Conservation (phyloP, 2,329 filamentous ascomycete genomes). For the Cladophialophora chaetospira region DNA sequence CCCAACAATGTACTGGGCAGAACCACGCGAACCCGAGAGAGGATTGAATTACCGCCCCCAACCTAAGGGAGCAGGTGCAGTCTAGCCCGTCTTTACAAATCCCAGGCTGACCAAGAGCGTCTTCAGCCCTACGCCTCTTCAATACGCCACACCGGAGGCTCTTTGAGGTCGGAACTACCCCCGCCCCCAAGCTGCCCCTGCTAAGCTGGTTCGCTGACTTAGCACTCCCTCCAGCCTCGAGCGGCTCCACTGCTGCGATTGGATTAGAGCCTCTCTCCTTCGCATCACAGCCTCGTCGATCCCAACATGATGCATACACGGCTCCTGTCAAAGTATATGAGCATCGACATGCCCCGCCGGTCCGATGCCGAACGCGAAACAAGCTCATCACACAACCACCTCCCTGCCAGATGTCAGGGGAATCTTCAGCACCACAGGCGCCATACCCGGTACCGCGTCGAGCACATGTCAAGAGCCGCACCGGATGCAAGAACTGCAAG, state of each 20-base stretch:
- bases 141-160: neutral
- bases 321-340: slow-evolving; percentile 6
- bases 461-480: slow-evolving; percentile 2
- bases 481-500: slow-evolving; percentile 9
- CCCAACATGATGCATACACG: neutral
- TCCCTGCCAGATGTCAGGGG: slow-evolving; percentile 1
- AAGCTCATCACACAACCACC: neutral
- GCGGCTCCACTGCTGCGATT: neutral
- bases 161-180: neutral
- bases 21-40: neutral
- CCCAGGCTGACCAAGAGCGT: neutral
- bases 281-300: slow-evolving; percentile 12
- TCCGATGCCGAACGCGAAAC: neutral
- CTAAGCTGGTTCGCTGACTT: neutral
- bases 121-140: neutral
- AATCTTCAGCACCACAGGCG: neutral
- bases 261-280: slow-evolving; percentile 10
- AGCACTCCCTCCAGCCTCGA: neutral
- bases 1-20: neutral
- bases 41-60: neutral
- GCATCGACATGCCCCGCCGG: neutral
- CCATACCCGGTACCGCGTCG: slow-evolving; percentile 1
- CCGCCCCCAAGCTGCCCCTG: neutral
- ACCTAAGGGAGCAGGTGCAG: too few species aligned
- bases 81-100: neutral